Percentiles rank a stretch among this genome's conserved stretches.
phyloP scores from a whole-genome alignment of 1,139 yeast genomes.

The Nakaseomyces nivariensis region DNA sequence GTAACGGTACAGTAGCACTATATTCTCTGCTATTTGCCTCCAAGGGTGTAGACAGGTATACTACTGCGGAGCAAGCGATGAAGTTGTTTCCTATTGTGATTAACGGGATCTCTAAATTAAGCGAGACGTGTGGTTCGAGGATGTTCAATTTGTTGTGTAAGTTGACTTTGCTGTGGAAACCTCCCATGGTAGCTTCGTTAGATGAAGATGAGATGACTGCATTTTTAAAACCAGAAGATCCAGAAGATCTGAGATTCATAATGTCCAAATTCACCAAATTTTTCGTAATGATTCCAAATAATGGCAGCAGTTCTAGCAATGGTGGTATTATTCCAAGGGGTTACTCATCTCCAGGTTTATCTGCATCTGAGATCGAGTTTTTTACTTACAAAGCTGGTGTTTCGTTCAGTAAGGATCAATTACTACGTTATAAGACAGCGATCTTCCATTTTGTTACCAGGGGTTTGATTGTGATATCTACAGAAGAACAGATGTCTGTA shows the following conservation, averaged over 20 bases:
- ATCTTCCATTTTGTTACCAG: slow-evolving; percentile 34
- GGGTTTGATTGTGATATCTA: slow-evolving; percentile 24
- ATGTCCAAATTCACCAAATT: slow-evolving; percentile 43
- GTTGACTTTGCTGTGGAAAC: slow-evolving; percentile 41
- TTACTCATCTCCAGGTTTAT: slow-evolving; percentile 52
- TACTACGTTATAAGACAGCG: slow-evolving; percentile 40
- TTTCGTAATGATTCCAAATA: slow-evolving; percentile 45
- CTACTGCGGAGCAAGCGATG: slow-evolving; percentile 25
- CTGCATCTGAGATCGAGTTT: slow-evolving; percentile 44
- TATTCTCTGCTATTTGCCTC: slow-evolving; percentile 60
- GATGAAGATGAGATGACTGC: slow-evolving; percentile 34
- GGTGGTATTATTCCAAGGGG: slow-evolving; percentile 31
- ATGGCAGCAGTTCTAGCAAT: slow-evolving; percentile 26
- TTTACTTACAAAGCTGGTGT: slow-evolving; percentile 64
- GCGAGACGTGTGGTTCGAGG: slow-evolving; percentile 42
- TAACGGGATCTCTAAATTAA: slow-evolving; percentile 35
- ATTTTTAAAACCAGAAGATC: slow-evolving; percentile 28
- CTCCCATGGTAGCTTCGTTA: slow-evolving; percentile 39
- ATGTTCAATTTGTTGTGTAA: slow-evolving; percentile 53
- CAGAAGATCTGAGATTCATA: slow-evolving; percentile 34
- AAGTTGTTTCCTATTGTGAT: slow-evolving; percentile 42
- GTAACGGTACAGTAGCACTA: slow-evolving; percentile 45
- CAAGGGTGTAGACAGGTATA: slow-evolving; percentile 50
- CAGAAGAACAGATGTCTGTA: neutral
- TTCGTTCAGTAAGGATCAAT: slow-evolving; percentile 40